Conservation (phyloP, 768 basidiomycete genomes). For the Coprinopsis sp. region DNA sequence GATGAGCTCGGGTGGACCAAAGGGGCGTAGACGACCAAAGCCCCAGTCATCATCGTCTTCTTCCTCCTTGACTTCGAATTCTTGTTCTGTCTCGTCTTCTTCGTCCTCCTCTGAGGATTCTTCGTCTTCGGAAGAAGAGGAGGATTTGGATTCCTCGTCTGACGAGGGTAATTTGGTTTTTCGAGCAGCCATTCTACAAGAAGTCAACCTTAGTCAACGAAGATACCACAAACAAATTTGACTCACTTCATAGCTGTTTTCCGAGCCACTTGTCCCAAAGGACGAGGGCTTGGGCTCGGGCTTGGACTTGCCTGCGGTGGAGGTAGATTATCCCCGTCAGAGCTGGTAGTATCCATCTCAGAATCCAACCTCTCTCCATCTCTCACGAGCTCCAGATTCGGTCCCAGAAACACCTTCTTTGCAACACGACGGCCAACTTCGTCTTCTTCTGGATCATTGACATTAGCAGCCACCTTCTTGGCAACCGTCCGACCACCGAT, state of each 20-base stretch:
- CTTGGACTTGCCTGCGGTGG: too few relatives aligned
- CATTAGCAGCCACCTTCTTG: too few relatives aligned
- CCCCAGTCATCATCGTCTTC: not conserved
- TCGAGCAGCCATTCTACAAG: too few relatives aligned
- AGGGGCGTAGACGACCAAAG: not conserved
- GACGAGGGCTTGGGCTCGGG: too few relatives aligned
- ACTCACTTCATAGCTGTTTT: too few relatives aligned
- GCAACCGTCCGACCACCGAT: too few relatives aligned
- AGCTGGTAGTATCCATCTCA: not conserved
- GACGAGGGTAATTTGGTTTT: not conserved
- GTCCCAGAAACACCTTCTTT: conserved; percentile 1
- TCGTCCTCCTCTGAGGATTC: not conserved
- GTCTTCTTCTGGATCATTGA: not conserved
- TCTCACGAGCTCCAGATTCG: not conserved
- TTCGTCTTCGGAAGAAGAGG: not conserved
- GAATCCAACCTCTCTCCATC: not conserved
- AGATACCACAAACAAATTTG: too few relatives aligned
- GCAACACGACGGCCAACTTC: not conserved
- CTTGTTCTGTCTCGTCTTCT: not conserved
- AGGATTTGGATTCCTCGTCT: not conserved
- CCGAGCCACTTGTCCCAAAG: too few relatives aligned
- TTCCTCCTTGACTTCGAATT: conserved; percentile 2
- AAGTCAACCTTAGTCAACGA: too few relatives aligned
- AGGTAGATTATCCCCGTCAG: not conserved
- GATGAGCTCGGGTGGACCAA: conserved; percentile 11